Evolutionary conservation across 768 basidiomycete species (phyloP).

Genomic region (Boletus tylopilopsis): DNA sequence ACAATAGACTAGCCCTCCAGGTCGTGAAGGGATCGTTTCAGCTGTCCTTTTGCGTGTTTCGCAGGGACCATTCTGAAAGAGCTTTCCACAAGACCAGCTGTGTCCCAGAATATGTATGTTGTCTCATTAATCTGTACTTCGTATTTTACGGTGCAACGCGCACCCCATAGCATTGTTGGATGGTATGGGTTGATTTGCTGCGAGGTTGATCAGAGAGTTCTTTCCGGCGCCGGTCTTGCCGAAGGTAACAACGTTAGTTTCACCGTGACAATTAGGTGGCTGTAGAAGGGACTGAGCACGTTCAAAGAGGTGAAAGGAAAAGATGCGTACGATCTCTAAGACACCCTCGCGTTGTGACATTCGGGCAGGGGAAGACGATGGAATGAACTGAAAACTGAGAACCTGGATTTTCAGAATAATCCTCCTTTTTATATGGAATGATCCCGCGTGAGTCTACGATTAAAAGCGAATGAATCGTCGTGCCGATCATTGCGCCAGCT

Average conservation of each 20-base stretch:
- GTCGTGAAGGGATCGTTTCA: slow-evolving; percentile 24
- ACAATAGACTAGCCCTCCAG: slow-evolving; percentile 30
- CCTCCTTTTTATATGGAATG: too few species aligned
- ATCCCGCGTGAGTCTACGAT: too few species aligned
- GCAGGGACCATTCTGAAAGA: slow-evolving; percentile 27
- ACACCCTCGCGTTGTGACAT: too few species aligned
- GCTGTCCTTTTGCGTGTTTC: slow-evolving; percentile 26
- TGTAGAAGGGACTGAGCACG: too few species aligned
- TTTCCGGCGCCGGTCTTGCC: slow-evolving; percentile 34
- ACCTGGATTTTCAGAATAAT: too few species aligned
- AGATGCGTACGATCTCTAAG: too few species aligned
- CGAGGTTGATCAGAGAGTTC: slow-evolving; percentile 42
- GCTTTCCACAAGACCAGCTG: slow-evolving; percentile 38
- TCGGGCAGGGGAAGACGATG: too few species aligned
- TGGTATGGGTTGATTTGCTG: slow-evolving; percentile 35
- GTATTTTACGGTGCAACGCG: slow-evolving; percentile 32
- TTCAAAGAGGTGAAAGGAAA: too few species aligned
- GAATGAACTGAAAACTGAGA: too few species aligned
- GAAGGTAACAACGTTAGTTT: slow-evolving; percentile 26
- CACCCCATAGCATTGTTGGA: slow-evolving; percentile 34
- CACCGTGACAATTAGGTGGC: too few species aligned
- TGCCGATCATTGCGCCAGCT: too few species aligned
- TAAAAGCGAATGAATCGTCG: too few species aligned
- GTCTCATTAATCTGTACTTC: slow-evolving; percentile 23
- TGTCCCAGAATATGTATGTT: slow-evolving; percentile 34